These are phyloP conservation scores for Dichomitus squalens DNA, from an alignment of 1,284 basidiomycete genomes.

Conservation along the genomic window DNA sequence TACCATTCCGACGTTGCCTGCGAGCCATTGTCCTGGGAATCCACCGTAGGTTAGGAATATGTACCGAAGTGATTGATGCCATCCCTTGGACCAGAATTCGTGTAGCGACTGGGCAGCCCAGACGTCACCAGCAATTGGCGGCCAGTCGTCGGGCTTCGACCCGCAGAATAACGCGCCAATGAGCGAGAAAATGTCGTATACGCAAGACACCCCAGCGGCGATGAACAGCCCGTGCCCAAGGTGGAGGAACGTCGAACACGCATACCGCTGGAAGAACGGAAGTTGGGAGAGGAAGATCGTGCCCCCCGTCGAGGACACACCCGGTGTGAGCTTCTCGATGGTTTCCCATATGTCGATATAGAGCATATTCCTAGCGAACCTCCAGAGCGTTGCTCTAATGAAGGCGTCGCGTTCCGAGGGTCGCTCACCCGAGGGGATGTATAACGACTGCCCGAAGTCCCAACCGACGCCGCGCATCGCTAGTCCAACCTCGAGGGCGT, in stretches of 20 bases:
- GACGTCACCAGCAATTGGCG: constrained; percentile 65
- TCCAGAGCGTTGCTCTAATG: constrained; percentile 50
- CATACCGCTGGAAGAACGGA: constrained; percentile 50
- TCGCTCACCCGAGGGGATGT: constrained; percentile 54
- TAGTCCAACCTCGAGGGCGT: constrained; percentile 59
- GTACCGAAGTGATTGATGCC: constrained; percentile 74
- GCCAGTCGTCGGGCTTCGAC: constrained; percentile 65
- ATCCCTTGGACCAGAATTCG: constrained; percentile 67
- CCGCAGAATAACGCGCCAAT: constrained; percentile 54
- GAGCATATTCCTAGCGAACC: constrained; percentile 54
- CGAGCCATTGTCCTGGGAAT: constrained; percentile 56
- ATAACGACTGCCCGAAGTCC: constrained; percentile 60
- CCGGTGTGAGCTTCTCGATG: constrained; percentile 64
- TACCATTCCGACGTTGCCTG: constrained; percentile 57
- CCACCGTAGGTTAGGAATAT: constrained; percentile 73
- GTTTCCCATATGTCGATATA: constrained; percentile 63
- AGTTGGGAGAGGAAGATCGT: constrained; percentile 63
- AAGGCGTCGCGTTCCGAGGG: constrained; percentile 56
- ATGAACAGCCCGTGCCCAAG: constrained; percentile 59
- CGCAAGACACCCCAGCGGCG: constrained; percentile 61
- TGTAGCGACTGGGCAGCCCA: constrained; percentile 67
- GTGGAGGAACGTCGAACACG: constrained; percentile 61
- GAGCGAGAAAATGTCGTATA: constrained; percentile 61
- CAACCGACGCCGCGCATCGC: constrained; percentile 65
- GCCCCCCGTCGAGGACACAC: constrained; percentile 59